A percentile compares a stretch with the other conserved stretches of the same genome.
Evolutionary conservation across 345 rosid species (phyloP).

Genomic region (Boechera stricta): DNA sequence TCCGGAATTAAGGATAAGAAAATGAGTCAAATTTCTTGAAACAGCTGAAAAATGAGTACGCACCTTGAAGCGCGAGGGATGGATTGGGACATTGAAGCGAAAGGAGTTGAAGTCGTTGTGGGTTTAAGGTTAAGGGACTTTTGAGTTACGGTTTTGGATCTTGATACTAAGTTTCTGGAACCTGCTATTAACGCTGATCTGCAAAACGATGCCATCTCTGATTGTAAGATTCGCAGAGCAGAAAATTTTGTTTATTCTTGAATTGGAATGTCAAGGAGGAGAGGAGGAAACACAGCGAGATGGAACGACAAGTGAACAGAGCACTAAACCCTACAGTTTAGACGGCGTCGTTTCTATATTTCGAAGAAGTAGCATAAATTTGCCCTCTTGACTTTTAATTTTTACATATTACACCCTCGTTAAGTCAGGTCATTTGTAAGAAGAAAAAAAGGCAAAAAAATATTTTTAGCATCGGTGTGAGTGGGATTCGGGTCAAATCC

Average conservation of each 20-base stretch:
- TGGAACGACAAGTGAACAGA: slow-evolving; percentile 9
- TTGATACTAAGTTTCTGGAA: slow-evolving; percentile 41
- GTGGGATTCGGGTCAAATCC: not conserved
- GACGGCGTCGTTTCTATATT: not conserved
- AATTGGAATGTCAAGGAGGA: not conserved
- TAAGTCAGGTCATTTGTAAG: not conserved
- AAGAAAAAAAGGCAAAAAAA: not conserved
- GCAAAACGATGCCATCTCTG: slow-evolving; percentile 50
- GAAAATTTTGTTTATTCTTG: not conserved
- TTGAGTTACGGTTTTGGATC: slow-evolving; percentile 41
- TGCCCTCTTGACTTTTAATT: not conserved
- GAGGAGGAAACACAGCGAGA: slow-evolving; percentile 2
- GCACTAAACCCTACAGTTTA: slow-evolving; percentile 32
- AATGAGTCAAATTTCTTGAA: not conserved
- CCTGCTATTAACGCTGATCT: slow-evolving; percentile 46
- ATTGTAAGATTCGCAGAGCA: not conserved
- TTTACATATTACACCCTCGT: not conserved
- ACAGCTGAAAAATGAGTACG: not conserved
- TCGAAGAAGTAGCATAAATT: not conserved
- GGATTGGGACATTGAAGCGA: slow-evolving; percentile 50
- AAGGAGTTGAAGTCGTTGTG: slow-evolving; percentile 47
- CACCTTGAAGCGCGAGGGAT: slow-evolving; percentile 52
- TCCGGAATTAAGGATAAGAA: not conserved
- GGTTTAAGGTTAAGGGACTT: slow-evolving; percentile 43
- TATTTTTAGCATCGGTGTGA: too few relatives aligned